Evolutionary conservation across 2,329 filamentous ascomycete genomes (phyloP), one percentile per base, ranked within the genome.

Genomic region (Pseudodiploospora longispora): DNA sequence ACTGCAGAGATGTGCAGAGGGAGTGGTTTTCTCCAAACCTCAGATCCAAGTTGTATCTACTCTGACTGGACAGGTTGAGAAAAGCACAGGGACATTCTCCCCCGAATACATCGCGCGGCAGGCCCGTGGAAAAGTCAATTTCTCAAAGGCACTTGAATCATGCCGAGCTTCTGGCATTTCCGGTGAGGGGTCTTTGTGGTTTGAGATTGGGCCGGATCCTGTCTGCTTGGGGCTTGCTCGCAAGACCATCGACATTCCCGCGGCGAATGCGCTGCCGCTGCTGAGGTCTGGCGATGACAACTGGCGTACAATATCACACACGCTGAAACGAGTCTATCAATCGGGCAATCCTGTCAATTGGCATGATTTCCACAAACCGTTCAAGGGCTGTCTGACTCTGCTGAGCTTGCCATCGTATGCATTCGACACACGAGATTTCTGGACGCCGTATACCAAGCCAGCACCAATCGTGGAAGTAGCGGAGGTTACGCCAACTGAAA

Each of bases 391-490:
- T 12, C 12, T 43, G 6, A 29, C 12, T 27, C n/a, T 42, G 10
- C 33, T 42, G 28, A 35, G 36, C 36, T 34, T 42, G 10, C 40
- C 40, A 28, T 30, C 33, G 10, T 42, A 42, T 32, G 40, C 40
- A 19, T 43, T 43, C 32, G 41, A 43, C 30, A 30, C 27, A 10
- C 29, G 36, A 19, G 30, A 38, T 27, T 43, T 43, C 29, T 43
- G 41, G 41, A 38, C 35, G n/a, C 29, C 30, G 27, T 43, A 43
- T 30, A 6, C 7, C 19, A 2, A 12, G 32, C 32, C 32, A 34
- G 12, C 9, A 9, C 12, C 2, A 9, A 12, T 12, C 32, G 12
- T 12, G 12, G 12, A 9, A 9, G 8, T 12, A 34, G 32, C 8
- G 8, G 32, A 34, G 12, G 12, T 34, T 34, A 34, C 12, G 32